Conservation (phyloP, 306 rosid genomes). For the Gillenia trifoliata region DNA sequence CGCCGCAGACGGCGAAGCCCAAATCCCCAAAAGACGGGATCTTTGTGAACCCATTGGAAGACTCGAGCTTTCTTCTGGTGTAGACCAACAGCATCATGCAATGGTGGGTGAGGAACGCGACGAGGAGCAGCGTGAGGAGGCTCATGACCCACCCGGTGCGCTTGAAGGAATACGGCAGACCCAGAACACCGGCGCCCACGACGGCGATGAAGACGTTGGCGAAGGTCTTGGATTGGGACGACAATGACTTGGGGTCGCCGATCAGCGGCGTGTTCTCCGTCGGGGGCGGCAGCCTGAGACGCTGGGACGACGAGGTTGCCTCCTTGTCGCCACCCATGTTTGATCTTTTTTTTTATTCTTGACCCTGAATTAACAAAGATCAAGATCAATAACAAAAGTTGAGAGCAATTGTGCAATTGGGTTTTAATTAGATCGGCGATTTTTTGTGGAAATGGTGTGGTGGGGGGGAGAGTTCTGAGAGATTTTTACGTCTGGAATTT, state of each 20-base stretch:
- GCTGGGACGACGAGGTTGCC: constrained; percentile 26
- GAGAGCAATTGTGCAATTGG: background rate
- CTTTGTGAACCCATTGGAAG: constrained; percentile 19
- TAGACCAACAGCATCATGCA: constrained; percentile 56
- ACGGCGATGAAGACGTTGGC: constrained; percentile 58
- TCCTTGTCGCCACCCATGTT: constrained; percentile 27
- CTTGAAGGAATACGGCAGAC: constrained; percentile 53
- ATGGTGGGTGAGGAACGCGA: constrained; percentile 38
- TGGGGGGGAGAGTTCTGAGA: background rate
- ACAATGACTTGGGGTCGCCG: constrained; percentile 20
- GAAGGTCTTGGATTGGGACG: constrained; percentile 46
- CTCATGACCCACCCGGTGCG: constrained; percentile 47
- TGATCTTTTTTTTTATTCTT: background rate
- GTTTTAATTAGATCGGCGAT: background rate
- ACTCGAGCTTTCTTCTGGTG: constrained; percentile 51
- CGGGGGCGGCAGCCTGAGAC: constrained; percentile 23
- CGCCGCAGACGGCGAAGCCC: constrained; percentile 42
- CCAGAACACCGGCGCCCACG: constrained; percentile 56
- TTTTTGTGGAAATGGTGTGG: background rate
- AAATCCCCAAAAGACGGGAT: constrained; percentile 51
- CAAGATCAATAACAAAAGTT: background rate
- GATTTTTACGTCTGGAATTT: background rate
- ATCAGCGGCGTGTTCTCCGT: constrained; percentile 46
- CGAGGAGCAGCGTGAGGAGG: constrained; percentile 36
- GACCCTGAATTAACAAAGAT: background rate